phyloP scores from a whole-genome alignment of 352 stramenopile genomes.

The Plasmopara muralis region DNA sequence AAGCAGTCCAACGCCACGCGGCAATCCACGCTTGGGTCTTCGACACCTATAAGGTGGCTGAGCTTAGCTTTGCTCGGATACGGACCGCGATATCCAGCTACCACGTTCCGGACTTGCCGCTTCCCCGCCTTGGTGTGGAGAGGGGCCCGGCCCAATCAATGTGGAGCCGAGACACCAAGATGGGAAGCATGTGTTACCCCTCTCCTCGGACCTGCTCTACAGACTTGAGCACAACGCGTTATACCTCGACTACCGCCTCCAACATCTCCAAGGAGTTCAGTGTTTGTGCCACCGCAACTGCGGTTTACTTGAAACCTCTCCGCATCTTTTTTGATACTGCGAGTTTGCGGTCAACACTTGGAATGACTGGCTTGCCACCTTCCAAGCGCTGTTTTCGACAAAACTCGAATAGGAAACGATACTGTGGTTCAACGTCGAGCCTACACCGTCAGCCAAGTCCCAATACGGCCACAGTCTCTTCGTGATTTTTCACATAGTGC shows the following conservation, averaged over 20 bases:
- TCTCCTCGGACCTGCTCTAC: too few species aligned
- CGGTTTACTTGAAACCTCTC: too few species aligned
- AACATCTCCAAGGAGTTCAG: too few species aligned
- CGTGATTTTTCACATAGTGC: not conserved
- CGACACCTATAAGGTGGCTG: not conserved
- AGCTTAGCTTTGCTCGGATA: not conserved
- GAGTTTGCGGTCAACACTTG: too few species aligned
- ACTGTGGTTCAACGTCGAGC: too few species aligned
- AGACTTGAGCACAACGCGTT: too few species aligned
- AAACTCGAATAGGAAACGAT: not conserved
- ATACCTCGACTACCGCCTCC: too few species aligned
- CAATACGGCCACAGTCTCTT: not conserved
- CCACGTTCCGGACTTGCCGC: not conserved
- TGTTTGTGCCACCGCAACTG: too few species aligned
- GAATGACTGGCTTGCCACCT: too few species aligned
- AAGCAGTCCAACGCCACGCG: not conserved
- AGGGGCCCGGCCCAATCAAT: not conserved
- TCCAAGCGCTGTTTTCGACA: too few species aligned
- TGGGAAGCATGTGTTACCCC: not conserved
- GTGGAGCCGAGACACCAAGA: not conserved
- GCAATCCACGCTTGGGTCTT: not conserved
- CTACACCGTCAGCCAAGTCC: not conserved
- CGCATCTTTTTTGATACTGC: too few species aligned
- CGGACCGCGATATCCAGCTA: not conserved
- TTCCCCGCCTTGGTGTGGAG: not conserved